Base-by-base conservation (phyloP, 2,329 filamentous ascomycete species). In the Sporothrix luriei region DNA sequence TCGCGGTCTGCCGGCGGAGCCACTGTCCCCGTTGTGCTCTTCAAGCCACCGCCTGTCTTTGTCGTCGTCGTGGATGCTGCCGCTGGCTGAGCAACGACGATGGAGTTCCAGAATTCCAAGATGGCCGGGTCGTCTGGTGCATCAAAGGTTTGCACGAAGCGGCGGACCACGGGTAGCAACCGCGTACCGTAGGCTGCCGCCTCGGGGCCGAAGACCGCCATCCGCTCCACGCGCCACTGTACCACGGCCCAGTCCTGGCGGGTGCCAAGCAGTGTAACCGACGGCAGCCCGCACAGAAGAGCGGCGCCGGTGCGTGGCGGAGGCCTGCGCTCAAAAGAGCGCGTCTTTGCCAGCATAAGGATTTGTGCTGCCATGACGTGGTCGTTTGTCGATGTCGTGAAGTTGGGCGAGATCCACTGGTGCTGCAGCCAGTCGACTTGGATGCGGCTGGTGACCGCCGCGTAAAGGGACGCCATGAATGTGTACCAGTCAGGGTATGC, bases 111-210 rank as follows among this genome's bases (percentile, higher is more conserved):
- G 64, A 85, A 85, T 0, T 73, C 69, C 19, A 73, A 73, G 0
- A 77, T 75, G 13, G 78, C 79, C 0, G 74, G 66, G 48, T 76
- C 75, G 2, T 77, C 74, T 0, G 79, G 78, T 9, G 78, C 75
- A 33, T 83, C 79, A 74, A 84, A 86, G 1, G 78, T 79, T 4
- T 52, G 61, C 2, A 86, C 79, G 69, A 87, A 84, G 3, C 79
- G 74, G 9, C 74, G 74, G 19, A 86, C 72, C 11, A 87, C 80
- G 0, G 84, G 83, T 2, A 73, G 72, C 13, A 87, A 76, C 6
- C 80, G 78, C 0, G 74, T 65, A 1, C 76, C 77, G 69, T 82
- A 85, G 46, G 74, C 72, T 0, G 72, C 73, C 0, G 82, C 78
- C 73, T 86, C 81, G 1, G 74, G 51, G 0, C 84, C 85, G 66